Conservation (phyloP, 2,329 filamentous ascomycete species). For the Sporothrix dimorphospora region DNA sequence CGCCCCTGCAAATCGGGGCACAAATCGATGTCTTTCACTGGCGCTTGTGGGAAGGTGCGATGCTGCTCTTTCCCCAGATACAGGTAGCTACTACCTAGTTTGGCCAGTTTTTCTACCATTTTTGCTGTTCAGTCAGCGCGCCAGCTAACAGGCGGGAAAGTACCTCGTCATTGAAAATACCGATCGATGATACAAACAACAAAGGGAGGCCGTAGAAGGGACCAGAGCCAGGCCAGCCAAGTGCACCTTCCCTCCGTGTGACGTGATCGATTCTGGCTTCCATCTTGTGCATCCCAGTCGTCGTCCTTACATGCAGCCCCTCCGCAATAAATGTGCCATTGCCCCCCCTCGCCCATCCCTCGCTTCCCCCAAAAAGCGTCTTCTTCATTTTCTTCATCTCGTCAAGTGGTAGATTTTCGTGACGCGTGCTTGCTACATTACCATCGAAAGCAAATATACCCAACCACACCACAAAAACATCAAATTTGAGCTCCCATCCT, state of each 20-base stretch:
- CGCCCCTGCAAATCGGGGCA: conserved; percentile 16
- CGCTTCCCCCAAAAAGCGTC: neutral
- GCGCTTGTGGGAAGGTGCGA: conserved; percentile 22
- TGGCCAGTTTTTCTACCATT: neutral
- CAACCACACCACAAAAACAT: neutral
- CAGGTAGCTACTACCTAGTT: neutral
- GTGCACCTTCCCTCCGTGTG: conserved; percentile 23
- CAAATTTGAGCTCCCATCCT: neutral
- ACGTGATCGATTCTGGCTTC: conserved; percentile 32
- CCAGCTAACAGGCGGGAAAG: neutral
- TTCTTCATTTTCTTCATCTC: conserved; percentile 5
- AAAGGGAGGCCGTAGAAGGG: neutral
- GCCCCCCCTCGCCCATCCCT: conserved; percentile 7
- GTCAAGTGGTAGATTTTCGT: neutral
- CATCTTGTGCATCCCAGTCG: neutral
- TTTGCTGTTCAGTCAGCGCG: conserved; percentile 20
- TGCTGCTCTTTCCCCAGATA: conserved; percentile 11
- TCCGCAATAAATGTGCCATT: conserved; percentile 11
- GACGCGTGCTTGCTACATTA: neutral
- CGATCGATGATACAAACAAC: neutral
- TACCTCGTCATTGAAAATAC: neutral
- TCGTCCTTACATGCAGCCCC: neutral
- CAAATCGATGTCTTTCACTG: conserved; percentile 16
- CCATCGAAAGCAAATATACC: neutral
- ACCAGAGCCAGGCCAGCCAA: neutral